Evolutionary conservation across 2,329 filamentous ascomycete genomes (phyloP).

Genomic region (Cercospora sp.): DNA sequence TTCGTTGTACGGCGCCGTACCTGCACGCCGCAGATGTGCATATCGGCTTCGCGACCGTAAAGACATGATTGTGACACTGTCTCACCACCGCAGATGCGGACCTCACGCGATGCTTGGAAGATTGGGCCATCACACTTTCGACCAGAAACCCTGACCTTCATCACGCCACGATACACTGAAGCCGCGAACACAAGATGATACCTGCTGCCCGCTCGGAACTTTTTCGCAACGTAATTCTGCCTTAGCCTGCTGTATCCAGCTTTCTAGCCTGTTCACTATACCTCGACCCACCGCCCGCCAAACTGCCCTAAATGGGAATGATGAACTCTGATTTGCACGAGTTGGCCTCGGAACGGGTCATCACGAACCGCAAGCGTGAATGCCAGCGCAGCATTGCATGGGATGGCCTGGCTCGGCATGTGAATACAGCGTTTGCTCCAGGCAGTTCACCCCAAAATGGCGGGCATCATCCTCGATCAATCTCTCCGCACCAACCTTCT

Average conservation of each 20-base stretch:
- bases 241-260: constrained; percentile 10
- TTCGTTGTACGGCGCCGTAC: background rate
- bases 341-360: constrained; percentile 4
- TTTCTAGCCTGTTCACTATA: constrained; percentile 5
- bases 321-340: constrained; percentile 8
- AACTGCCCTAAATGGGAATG: constrained; percentile 3
- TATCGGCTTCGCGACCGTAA: background rate
- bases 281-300: background rate
- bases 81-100: background rate
- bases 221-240: constrained; percentile 10
- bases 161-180: background rate
- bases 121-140: background rate
- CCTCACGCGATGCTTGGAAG: background rate
- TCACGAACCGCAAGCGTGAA: constrained; percentile 10
- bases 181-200: background rate
- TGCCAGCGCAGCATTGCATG: constrained; percentile 16
- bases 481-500: background rate
- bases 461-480: constrained; percentile 2
- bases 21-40: background rate
- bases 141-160: background rate
- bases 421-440: background rate
- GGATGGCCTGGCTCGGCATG: background rate
- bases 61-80: background rate
- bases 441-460: constrained; percentile 5
- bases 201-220: background rate